phyloP scores from a whole-genome alignment of 148 eudicot species.

The Chenopodium formosanum region DNA sequence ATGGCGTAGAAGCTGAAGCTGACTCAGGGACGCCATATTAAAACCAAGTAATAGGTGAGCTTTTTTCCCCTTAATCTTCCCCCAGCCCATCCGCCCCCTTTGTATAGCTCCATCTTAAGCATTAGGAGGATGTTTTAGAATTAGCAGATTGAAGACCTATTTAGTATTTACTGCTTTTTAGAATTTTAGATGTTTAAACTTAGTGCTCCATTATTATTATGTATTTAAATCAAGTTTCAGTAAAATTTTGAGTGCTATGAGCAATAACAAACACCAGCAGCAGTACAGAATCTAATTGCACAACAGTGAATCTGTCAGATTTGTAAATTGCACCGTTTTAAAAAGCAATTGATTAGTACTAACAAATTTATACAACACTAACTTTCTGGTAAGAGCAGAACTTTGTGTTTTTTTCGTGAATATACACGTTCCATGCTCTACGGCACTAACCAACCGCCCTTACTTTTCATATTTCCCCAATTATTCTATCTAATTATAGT shows the following conservation, averaged over 20 bases:
- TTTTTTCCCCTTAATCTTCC: background rate
- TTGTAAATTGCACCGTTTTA: background rate
- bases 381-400: conserved; percentile 4
- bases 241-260: background rate
- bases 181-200: conserved; percentile 8
- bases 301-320: conserved; percentile 18
- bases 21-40: background rate
- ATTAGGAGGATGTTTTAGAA: background rate
- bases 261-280: background rate
- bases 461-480: conserved; percentile 1
- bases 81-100: background rate
- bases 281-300: conserved; percentile 1
- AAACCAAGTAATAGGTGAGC: background rate
- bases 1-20: conserved; percentile 12
- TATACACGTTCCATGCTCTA: conserved; percentile 19
- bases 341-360: conserved; percentile 12
- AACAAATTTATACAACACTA: conserved; percentile 1
- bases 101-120: conserved; percentile 4
- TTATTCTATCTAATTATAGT: background rate
- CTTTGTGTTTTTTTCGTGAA: background rate
- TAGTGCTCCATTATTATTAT: background rate
- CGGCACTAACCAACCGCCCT: background rate
- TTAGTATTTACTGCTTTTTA: background rate
- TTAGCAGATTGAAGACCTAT: background rate
- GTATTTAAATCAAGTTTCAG: background rate